Conservation (phyloP, 495 filamentous ascomycete genomes). For the Halenospora varia region DNA sequence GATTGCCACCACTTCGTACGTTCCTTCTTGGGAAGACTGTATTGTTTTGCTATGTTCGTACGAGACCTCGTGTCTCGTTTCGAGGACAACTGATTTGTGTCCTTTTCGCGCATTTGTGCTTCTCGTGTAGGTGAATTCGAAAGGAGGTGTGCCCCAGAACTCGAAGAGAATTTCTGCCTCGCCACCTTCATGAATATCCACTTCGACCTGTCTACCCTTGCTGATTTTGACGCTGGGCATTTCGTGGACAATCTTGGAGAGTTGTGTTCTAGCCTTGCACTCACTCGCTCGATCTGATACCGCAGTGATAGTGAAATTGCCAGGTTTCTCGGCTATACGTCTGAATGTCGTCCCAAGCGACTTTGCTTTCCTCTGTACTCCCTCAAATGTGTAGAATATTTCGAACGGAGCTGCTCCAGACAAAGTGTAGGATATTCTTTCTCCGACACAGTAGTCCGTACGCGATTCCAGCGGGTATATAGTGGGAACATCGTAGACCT, state of each 20-base stretch:
- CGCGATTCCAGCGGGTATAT: slow-evolving; percentile 83
- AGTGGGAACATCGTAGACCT: slow-evolving; percentile 86
- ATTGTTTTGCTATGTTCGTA: slow-evolving; percentile 76
- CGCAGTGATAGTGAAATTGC: slow-evolving; percentile 80
- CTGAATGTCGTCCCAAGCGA: slow-evolving; percentile 75
- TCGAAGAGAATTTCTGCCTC: slow-evolving; percentile 89
- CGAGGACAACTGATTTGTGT: slow-evolving; percentile 71
- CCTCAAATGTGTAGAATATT: slow-evolving; percentile 86
- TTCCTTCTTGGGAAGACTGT: slow-evolving; percentile 84
- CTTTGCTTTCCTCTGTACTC: slow-evolving; percentile 69
- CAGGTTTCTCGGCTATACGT: slow-evolving; percentile 85
- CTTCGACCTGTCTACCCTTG: slow-evolving; percentile 68
- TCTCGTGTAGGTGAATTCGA: slow-evolving; percentile 95
- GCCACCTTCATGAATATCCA: slow-evolving; percentile 95
- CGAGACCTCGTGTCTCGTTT: slow-evolving; percentile 82
- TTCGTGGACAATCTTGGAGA: slow-evolving; percentile 79
- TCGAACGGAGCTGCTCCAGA: slow-evolving; percentile 87
- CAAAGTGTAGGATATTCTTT: slow-evolving; percentile 84
- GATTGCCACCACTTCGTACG: slow-evolving; percentile 93
- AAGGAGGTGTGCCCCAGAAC: slow-evolving; percentile 92
- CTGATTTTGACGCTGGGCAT: slow-evolving; percentile 88
- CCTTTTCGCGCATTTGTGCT: slow-evolving; percentile 78
- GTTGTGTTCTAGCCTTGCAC: slow-evolving; percentile 72
- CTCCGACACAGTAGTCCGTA: slow-evolving; percentile 90
- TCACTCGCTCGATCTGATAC: slow-evolving; percentile 77